Conservation (phyloP, 495 filamentous ascomycete genomes). For the Talaromyces ruber region DNA sequence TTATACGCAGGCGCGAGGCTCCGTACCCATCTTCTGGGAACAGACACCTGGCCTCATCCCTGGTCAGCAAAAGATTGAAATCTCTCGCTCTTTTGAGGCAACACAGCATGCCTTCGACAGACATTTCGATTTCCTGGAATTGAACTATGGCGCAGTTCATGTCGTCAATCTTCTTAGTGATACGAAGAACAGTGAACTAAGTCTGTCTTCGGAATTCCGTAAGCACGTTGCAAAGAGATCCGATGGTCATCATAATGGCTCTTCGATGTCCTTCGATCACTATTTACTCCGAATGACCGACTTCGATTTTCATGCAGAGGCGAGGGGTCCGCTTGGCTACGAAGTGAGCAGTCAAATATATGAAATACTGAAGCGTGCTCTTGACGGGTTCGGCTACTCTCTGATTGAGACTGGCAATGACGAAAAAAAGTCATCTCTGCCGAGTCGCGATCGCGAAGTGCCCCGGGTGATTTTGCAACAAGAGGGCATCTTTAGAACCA, state of each 20-base stretch:
- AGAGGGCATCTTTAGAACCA: constrained; percentile 89
- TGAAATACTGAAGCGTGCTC: constrained; percentile 60
- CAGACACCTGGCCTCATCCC: constrained; percentile 81
- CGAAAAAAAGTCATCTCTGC: constrained; percentile 8
- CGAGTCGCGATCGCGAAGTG: constrained; percentile 15
- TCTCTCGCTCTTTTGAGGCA: constrained; percentile 82
- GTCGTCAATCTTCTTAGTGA: constrained; percentile 88
- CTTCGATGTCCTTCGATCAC: constrained; percentile 41
- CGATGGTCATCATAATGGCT: constrained; percentile 45
- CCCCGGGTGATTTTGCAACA: constrained; percentile 71
- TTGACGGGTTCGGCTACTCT: constrained; percentile 84
- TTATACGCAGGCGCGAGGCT: constrained; percentile 86
- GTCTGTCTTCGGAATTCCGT: constrained; percentile 70
- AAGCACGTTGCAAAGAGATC: constrained; percentile 60
- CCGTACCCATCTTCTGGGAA: constrained; percentile 96
- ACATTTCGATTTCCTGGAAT: constrained; percentile 76
- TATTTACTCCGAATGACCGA: constrained; percentile 69
- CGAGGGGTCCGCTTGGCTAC: constrained; percentile 77
- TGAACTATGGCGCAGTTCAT: constrained; percentile 82
- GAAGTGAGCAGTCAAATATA: constrained; percentile 76
- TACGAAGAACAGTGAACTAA: constrained; percentile 72
- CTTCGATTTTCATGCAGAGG: constrained; percentile 94
- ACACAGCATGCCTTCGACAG: constrained; percentile 93
- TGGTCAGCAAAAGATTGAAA: constrained; percentile 87
- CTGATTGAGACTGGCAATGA: constrained; percentile 50